Percentiles rank a stretch among this genome's conserved stretches.
Evolutionary conservation across 2,329 filamentous ascomycete species (phyloP).

Genomic region (Ophiognomonia clavigignenti-juglandacearum): DNA sequence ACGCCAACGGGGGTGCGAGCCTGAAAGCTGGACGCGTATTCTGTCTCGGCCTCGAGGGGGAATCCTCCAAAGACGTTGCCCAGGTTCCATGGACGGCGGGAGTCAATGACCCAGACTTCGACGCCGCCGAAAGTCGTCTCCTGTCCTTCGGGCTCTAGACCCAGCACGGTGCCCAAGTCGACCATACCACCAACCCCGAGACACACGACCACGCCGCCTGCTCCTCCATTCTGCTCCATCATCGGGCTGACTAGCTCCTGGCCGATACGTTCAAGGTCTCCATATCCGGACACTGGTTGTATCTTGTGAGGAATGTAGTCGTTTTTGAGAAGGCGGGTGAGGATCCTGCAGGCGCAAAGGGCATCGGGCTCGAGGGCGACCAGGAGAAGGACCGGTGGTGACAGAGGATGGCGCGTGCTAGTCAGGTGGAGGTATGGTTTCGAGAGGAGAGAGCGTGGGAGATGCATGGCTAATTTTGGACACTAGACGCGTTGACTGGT

Average conservation of each 20-base stretch:
- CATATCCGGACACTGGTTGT: slow-evolving; percentile 89
- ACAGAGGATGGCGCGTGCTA: slow-evolving; percentile 80
- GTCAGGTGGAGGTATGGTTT: slow-evolving; percentile 90
- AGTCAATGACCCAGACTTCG: slow-evolving; percentile 91
- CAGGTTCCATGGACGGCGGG: slow-evolving; percentile 90
- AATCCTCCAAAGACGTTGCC: slow-evolving; percentile 85
- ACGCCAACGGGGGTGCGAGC: slow-evolving; percentile 60
- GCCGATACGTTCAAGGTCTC: slow-evolving; percentile 76
- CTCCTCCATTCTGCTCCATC: slow-evolving; percentile 79
- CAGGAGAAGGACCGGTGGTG: slow-evolving; percentile 84
- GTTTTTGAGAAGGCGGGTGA: slow-evolving; percentile 88
- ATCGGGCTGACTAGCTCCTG: slow-evolving; percentile 76
- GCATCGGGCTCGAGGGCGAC: slow-evolving; percentile 93
- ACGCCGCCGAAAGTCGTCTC: slow-evolving; percentile 73
- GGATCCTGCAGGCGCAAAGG: slow-evolving; percentile 89
- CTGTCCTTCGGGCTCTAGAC: slow-evolving; percentile 64
- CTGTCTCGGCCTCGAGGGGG: slow-evolving; percentile 47
- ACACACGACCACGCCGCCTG: slow-evolving; percentile 85
- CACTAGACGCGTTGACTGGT: slow-evolving; percentile 27
- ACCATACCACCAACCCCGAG: slow-evolving; percentile 89
- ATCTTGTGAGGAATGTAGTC: slow-evolving; percentile 98
- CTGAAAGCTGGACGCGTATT: slow-evolving; percentile 40
- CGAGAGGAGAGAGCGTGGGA: slow-evolving; percentile 82
- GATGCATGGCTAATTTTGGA: slow-evolving; percentile 65
- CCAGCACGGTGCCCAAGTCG: slow-evolving; percentile 75